Evolutionary conservation across 106 monocot species (phyloP), one percentile per base, ranked within the genome.

Genomic region (Dendrobium officinale): DNA sequence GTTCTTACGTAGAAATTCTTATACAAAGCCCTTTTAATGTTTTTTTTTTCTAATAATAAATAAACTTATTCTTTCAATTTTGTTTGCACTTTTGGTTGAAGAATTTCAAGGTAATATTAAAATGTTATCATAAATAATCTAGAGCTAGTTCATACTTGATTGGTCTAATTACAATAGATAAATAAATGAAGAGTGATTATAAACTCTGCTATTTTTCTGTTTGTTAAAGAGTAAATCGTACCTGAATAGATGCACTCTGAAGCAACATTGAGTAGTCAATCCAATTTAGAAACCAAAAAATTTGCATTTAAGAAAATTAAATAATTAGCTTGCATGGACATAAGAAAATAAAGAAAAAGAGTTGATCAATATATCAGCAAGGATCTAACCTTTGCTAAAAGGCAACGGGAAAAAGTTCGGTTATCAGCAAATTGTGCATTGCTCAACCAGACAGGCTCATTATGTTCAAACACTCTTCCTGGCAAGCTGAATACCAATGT

Each of bases 211-310:
- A 51, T n/a, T 61, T 61, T 61, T 22, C 8, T 22, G 5, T 22
- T 22, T 61, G 19, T 61, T 61, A 20, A 61, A 61, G 8, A 2
- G 22, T 61, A 61, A 61, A 70, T 70, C 70, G 45, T 20, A 94
- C 91, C 88, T 91, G 86, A 80, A 93, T 93, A 18, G 83, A 83
- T 80, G 92, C 92, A 82, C 92, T 93, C 92, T 94, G 90, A 78
- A 31, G 43, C 2, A 75, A 33, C 1, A 59, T 37, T 75, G 55
- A n/a, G 42, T 59, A 10, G 29, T 45, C 26, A 67, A 79, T 33
- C 75, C 75, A n/a, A 47, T 70, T 67, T 27, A 41, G 31, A 42
- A 68, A 42, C 2, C 40, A 61, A 61, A 45, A 73, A 67, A 9
- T 64, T 43, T 24, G 44, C 43, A 74, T 31, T 51, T 24, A 66